Base-by-base conservation (phyloP, 1,139 yeast genomes). In the Candida frijolesensis region DNA sequence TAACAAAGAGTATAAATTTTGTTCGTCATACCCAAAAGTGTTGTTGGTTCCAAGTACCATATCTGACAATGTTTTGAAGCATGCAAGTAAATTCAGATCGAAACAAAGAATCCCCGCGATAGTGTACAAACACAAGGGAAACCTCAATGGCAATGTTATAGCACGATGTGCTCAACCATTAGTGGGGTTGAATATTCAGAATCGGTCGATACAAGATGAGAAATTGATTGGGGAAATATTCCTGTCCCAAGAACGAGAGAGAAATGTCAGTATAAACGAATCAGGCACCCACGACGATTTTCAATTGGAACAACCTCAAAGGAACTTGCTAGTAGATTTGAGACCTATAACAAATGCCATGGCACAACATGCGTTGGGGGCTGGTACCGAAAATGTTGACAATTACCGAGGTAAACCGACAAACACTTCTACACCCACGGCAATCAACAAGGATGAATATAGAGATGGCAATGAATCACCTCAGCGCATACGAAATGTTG, bases 321-420 rank as follows among this genome's bases (percentile, higher is more conserved):
- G 80, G 46, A 91, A 92, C 58, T 67, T 94, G 42, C 84, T 94
- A 38, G 94, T 91, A 2, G 99, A 94, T 70, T 87, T 96, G 25
- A 74, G 99, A 51, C 99, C 99, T 0, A 68, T 91, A 11, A 87
- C 97, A 0, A 94, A 94, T 67, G 98, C 99, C 10, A 83, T 91
- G 83, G 99, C 97, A 0, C 99, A 94, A 63, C 90, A 91, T 51
- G 98, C 98, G 0, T 70, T 94, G 27, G 99, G 99, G 6, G 99
- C 98, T 5, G 99, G 99, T 0, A 87, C 97, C 0, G 99, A 94
- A 63, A 87, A 82, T 58, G 89, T 91, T 78, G 98, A 92, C 54
- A 83, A 89, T 62, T 92, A 94, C 68, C 78, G 84, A 37, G 77
- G 75, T 1, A 54, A 54, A 42, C 54, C 48, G 22, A 49, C 49